Base-by-base conservation (phyloP, 2,329 filamentous ascomycete genomes). In the Aspergillus chevalieri region DNA sequence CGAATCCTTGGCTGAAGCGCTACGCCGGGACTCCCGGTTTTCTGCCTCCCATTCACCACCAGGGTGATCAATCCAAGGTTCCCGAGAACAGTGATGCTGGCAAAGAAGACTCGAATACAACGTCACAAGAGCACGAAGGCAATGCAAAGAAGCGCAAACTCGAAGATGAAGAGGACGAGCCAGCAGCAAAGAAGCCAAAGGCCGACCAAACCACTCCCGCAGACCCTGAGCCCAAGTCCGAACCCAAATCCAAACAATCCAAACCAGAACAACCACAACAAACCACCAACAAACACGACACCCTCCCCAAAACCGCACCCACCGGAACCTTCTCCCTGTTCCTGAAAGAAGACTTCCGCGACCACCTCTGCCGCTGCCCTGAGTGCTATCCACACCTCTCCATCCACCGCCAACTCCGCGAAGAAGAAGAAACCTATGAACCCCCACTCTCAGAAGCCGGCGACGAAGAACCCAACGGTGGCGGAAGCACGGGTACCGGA, bases 371-470 rank as follows among this genome's bases (percentile, higher is more conserved):
- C 74, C 88, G 78, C 63, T 98, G 93, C 70, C 66, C 81, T 14
- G 71, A 78, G n/a, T 96, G 91, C 74, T 95, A 89, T 70, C 83
- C 83, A 1, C 73, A 81, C 10, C 80, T 97, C 1, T 75, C 81
- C 48, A 72, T 76, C 0, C 84, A 95, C 65, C 82, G 83, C 0
- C 87, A 95, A 63, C 85, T 98, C 9, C 83, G 95, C 8, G 91
- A 97, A 63, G 90, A 95, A 69, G 93, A 98, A 75, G 89, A 95
- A 30, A 84, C 83, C 1, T 98, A 98, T 69, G 90, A 96, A 62
- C 93, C 92, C 0, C 90, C 92, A 1, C 74, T 96, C 4, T 95
- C 90, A 0, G 80, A 84, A 1, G 76, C 89, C 0, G 80, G 84
- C 1, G 76, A 78, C 14, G 80, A 76, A 2, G 81, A 78, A 2